Percentiles rank a stretch among this genome's conserved stretches.
These are phyloP conservation scores for Aspergillus alliaceus DNA, from an alignment of 2,329 filamentous ascomycete species.

Conservation along the genomic window DNA sequence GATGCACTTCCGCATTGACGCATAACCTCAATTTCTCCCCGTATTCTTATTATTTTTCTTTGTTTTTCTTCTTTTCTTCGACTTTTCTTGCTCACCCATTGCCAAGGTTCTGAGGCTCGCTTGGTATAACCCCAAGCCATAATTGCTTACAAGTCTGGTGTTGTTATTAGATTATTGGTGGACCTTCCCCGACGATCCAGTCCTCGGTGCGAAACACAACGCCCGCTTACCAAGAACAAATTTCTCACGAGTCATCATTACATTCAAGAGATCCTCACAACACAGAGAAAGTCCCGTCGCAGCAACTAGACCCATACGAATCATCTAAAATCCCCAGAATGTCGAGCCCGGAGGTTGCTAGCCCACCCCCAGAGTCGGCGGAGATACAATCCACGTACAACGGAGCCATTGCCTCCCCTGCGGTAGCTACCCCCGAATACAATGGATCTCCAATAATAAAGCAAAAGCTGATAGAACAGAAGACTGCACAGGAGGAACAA, in stretches of 20 bases:
- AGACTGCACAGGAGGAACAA: conserved; percentile 13
- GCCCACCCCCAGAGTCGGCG: background rate
- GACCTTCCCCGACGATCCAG: background rate
- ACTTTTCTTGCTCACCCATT: too few species aligned
- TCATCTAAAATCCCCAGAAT: background rate
- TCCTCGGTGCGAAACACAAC: background rate
- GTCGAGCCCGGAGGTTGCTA: background rate
- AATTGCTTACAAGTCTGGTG: background rate
- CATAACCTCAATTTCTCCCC: too few species aligned
- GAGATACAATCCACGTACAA: background rate
- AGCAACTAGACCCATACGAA: background rate
- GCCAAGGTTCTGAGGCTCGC: background rate
- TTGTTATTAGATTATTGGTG: background rate
- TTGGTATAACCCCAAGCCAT: background rate
- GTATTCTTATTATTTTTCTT: background rate
- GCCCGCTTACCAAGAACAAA: background rate
- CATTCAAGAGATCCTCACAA: background rate
- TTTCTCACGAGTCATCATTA: background rate
- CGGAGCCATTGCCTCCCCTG: background rate
- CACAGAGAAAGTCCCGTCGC: background rate
- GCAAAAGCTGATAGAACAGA: conserved; percentile 28
- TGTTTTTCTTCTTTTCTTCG: too few species aligned
- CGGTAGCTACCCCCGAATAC: background rate
- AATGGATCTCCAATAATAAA: conserved; percentile 18
- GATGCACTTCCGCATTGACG: background rate